phyloP scores from a whole-genome alignment of 2,329 filamentous ascomycete species.

The Penicillium vulpinum region DNA sequence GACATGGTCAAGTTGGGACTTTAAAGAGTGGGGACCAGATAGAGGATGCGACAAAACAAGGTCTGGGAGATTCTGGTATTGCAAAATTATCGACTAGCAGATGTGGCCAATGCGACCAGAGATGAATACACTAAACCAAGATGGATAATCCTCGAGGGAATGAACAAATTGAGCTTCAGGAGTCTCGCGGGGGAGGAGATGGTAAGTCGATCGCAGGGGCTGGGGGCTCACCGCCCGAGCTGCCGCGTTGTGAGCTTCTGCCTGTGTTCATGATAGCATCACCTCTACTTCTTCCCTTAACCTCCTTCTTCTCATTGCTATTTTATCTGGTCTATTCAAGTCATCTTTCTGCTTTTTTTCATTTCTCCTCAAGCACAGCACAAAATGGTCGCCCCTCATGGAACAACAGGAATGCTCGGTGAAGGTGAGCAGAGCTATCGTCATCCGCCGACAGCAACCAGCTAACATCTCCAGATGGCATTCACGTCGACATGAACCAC shows the following conservation, averaged over 20 bases:
- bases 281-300: conserved; percentile 10
- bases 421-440: conserved; percentile 40
- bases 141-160: not conserved
- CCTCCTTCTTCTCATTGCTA: conserved; percentile 6
- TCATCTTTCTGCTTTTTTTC: not conserved
- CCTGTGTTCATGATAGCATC: conserved; percentile 26
- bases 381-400: conserved; percentile 45
- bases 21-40: conserved; percentile 9
- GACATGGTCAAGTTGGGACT: conserved; percentile 32
- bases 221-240: conserved; percentile 24
- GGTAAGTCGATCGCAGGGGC: conserved; percentile 14
- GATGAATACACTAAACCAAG: conserved; percentile 5
- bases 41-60: conserved; percentile 1
- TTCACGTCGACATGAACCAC: conserved; percentile 98
- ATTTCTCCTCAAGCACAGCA: not conserved
- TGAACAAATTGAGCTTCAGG: conserved; percentile 9
- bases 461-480: conserved; percentile 71
- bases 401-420: conserved; percentile 45
- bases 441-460: conserved; percentile 20
- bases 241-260: conserved; percentile 35
- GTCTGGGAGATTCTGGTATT: conserved; percentile 5
- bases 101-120: not conserved
- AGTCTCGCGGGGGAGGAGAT: conserved; percentile 18
- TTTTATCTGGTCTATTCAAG: conserved; percentile 4
- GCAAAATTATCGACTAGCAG: not conserved